A percentile compares a stretch with the other conserved stretches of the same genome.
phyloP scores from a whole-genome alignment of 306 rosid species.

The Fagus crenata region DNA sequence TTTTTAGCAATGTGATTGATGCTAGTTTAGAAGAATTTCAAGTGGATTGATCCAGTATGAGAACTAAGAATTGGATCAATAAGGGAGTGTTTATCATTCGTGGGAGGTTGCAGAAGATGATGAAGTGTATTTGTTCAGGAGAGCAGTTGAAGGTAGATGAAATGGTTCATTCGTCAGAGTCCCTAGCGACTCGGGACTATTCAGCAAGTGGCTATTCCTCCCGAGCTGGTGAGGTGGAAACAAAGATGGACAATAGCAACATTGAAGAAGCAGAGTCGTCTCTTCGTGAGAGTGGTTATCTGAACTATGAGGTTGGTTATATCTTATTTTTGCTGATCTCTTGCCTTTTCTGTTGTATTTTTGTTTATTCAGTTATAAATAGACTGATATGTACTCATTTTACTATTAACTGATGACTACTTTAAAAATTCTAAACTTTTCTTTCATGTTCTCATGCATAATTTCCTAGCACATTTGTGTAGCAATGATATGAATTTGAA shows the following conservation, averaged over 20 bases:
- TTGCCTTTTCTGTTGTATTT: conserved; percentile 14
- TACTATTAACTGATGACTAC: not conserved
- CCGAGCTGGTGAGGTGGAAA: conserved; percentile 66
- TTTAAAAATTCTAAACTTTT: not conserved
- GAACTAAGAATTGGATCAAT: conserved; percentile 50
- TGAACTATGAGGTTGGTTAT: conserved; percentile 80
- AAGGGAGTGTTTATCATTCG: conserved; percentile 37
- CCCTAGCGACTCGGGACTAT: conserved; percentile 86
- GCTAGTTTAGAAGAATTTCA: conserved; percentile 37
- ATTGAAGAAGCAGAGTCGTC: conserved; percentile 94
- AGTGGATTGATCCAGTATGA: conserved; percentile 59
- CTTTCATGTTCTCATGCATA: not conserved
- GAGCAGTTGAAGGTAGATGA: conserved; percentile 63
- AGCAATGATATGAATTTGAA: not conserved
- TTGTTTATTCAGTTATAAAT: not conserved
- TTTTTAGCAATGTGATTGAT: conserved; percentile 14
- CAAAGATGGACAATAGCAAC: conserved; percentile 70
- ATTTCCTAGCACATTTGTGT: not conserved
- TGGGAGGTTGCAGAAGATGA: conserved; percentile 56
- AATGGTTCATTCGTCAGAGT: conserved; percentile 68
- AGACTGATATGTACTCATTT: not conserved
- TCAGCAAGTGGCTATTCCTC: conserved; percentile 88
- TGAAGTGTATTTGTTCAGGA: conserved; percentile 73
- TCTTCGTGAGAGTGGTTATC: conserved; percentile 90
- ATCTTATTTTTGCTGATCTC: not conserved